Evolutionary conservation across 495 filamentous ascomycete species (phyloP), one percentile per base, ranked within the genome.

Genomic region (Hypoxylon fragiforme): DNA sequence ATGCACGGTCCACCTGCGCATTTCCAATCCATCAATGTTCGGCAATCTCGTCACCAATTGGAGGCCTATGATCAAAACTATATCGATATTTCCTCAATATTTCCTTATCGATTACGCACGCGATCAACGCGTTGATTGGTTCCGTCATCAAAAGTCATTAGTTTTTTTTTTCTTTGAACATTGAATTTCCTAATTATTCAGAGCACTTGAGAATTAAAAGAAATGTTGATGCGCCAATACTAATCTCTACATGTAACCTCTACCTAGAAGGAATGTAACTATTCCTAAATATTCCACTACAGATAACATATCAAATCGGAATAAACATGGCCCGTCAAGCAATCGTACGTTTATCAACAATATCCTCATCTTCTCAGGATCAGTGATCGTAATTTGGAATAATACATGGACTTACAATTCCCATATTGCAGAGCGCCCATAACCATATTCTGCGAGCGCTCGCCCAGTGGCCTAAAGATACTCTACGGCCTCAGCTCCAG

Each of bases 391-490:
- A 3, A 18, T 3, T 21, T 31, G 8, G 31, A n/a, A 40, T 34
- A 7, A 1, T 37, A 41, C 14, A 8, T 46, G 34, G 21, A 54
- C 58, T 70, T 49, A 70, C 63, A 41, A 32, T 14, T 28, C 24
- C 24, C 24, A n/a, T n/a, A 21, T 1, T 34, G 15, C 20, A 77
- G 67, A 64, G 75, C 54, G 70, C 63, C 62, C 75, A 67, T 62
- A 77, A 70, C 67, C 82, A 76, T 65, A 84, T 84, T 76, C 75
- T 83, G 48, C 84, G 79, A 71, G 84, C 87, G 52, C 73, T 95
- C 45, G 73, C 78, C 57, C 84, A 81, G 60, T 96, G 91, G 91
- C 91, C 91, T 39, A 75, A 77, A 53, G 89, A 95, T 66, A 64
- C 70, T 34, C 81, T 96, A 45, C 89, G 91, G 1, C 91, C 91